phyloP scores from a whole-genome alignment of 805 yeast genomes.

The Tetrapisispora arboricola region DNA sequence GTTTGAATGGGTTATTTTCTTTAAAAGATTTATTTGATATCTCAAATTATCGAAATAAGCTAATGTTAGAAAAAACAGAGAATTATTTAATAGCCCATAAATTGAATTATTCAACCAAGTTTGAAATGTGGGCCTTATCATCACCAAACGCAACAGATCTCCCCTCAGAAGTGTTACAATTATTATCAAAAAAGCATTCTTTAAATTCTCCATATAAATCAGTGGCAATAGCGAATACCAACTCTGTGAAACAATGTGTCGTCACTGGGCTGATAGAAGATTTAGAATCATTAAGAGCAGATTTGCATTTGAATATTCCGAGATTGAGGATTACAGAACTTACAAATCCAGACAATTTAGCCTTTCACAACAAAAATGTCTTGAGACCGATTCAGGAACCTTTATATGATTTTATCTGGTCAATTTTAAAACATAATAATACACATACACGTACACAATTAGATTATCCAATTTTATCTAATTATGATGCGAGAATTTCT shows the following conservation, averaged over 20 bases:
- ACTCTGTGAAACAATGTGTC: slow-evolving; percentile 26
- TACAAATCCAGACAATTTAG: slow-evolving; percentile 25
- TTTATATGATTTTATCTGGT: slow-evolving; percentile 27
- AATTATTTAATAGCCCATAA: slow-evolving; percentile 19
- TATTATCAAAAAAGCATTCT: slow-evolving; percentile 3
- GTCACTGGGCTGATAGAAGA: slow-evolving; percentile 25
- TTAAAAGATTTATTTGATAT: slow-evolving; percentile 24
- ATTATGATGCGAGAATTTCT: slow-evolving; percentile 23
- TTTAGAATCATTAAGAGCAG: slow-evolving; percentile 18
- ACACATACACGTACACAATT: slow-evolving; percentile 18
- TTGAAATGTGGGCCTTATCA: slow-evolving; percentile 28
- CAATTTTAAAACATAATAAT: slow-evolving; percentile 21
- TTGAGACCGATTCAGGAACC: slow-evolving; percentile 26
- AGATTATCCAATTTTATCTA: slow-evolving; percentile 24
- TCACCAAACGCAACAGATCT: slow-evolving; percentile 20
- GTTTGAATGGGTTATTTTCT: slow-evolving; percentile 19
- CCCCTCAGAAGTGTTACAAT: slow-evolving; percentile 9
- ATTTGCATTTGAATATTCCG: slow-evolving; percentile 16
- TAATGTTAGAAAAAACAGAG: slow-evolving; percentile 26
- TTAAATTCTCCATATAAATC: slow-evolving; percentile 3
- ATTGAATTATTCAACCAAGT: slow-evolving; percentile 16
- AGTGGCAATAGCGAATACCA: slow-evolving; percentile 25
- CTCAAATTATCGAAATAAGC: slow-evolving; percentile 25
- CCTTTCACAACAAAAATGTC: slow-evolving; percentile 28
- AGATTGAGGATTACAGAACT: slow-evolving; percentile 20